These are phyloP conservation scores for Magnaporthiopsis incrustans DNA, from an alignment of 2,329 filamentous ascomycete species.

Conservation along the genomic window DNA sequence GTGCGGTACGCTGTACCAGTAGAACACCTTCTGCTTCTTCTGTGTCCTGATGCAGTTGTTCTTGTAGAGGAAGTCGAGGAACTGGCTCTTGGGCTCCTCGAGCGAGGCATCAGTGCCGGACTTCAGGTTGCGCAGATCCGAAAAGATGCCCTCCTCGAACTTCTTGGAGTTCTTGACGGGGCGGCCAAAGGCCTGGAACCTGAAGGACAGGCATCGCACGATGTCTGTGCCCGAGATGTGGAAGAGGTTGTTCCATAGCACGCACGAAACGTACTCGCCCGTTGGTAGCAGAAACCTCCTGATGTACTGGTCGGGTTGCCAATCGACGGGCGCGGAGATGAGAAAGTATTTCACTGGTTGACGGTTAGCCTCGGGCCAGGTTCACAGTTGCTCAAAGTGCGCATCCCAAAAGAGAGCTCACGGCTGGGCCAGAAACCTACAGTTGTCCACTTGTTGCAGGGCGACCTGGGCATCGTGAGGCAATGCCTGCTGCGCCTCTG, in stretches of 20 bases:
- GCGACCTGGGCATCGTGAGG: slow-evolving; percentile 96
- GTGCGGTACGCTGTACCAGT: slow-evolving; percentile 99
- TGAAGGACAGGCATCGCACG: slow-evolving; percentile 92
- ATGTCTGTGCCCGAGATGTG: slow-evolving; percentile 99
- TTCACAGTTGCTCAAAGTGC: slow-evolving; percentile 5
- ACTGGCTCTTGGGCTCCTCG: slow-evolving; percentile 96
- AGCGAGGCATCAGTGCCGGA: slow-evolving; percentile 96
- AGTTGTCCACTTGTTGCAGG: slow-evolving; percentile 94
- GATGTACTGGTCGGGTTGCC: slow-evolving; percentile 94
- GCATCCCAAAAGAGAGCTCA: slow-evolving; percentile 2
- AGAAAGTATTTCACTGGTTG: slow-evolving; percentile 94
- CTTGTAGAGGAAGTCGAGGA: slow-evolving; percentile 98
- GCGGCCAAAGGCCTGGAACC: slow-evolving; percentile 96
- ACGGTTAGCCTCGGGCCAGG: not conserved
- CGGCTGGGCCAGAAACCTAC: slow-evolving; percentile 46
- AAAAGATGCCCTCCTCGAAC: slow-evolving; percentile 99
- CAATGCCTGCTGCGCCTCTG: slow-evolving; percentile 91
- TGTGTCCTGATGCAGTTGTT: slow-evolving; percentile 99
- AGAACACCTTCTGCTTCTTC: slow-evolving; percentile 99
- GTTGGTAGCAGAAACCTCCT: slow-evolving; percentile 91
- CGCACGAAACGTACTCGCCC: slow-evolving; percentile 97
- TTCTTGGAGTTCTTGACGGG: slow-evolving; percentile 99
- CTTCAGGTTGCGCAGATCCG: slow-evolving; percentile 94
- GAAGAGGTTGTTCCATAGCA: slow-evolving; percentile 98
- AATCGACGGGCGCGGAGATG: slow-evolving; percentile 96